Evolutionary conservation across 106 monocot species (phyloP), one percentile per base, ranked within the genome.

Genomic region (Apostasia shenzhenica): DNA sequence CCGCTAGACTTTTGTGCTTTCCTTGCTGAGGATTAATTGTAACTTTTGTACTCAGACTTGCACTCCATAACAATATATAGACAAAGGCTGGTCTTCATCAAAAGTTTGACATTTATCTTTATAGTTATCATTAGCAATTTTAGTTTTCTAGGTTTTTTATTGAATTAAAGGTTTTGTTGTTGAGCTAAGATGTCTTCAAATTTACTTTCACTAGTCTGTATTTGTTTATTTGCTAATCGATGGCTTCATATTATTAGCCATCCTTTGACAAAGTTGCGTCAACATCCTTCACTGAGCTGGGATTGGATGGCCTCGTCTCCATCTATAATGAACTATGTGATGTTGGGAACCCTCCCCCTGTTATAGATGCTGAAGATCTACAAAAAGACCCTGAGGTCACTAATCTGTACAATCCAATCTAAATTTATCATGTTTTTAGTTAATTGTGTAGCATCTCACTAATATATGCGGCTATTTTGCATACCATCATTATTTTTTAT

Each of bases 301-400:
- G 88, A 68, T 80, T 95, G 76, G 85, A 66, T 56, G 73, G 59
- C 51, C 83, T 95, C 14, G 80, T 84, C 63, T 75, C 91, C 9
- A 89, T 95, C 72, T 95, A 95, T 41, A 84, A 51, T 75, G 86
- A 95, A 72, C 75, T 95, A 59, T 91, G 86, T 82, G 80, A 89
- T 69, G 62, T 79, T 74, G 88, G 95, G 14, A 84, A 84, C 41
- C 74, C 91, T 71, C 95, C 95, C 44, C 85, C 95, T 43, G 64
- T 95, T 54, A 86, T 95, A 79, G 95, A 95, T 84, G 81, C 84
- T 14, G 91, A 95, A 48, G 84, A 91, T 84, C 70, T 95, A 53
- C 80, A 78, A 79, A 54, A 74, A 69, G 73, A 95, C 70, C 88
- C 95, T 40, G 86, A 95, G 91, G 95, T 95, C 1, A 57, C 58